Percentiles rank a stretch among this genome's conserved stretches.
Conservation (phyloP, 495 filamentous ascomycete species). For the Endocarpon pusillum region DNA sequence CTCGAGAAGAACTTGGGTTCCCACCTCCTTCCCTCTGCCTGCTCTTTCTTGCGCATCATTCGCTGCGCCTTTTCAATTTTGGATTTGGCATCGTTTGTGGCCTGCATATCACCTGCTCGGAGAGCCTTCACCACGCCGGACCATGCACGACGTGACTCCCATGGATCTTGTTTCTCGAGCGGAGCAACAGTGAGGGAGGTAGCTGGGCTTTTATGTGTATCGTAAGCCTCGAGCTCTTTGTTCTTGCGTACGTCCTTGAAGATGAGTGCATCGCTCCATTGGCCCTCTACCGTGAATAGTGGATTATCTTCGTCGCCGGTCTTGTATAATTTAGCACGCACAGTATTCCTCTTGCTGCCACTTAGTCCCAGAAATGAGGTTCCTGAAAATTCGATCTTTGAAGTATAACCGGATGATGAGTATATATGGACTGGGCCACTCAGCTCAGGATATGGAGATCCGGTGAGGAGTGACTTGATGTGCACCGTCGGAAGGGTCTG, state of each 20-base stretch:
- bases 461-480: slow-evolving; percentile 65
- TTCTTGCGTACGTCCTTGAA: slow-evolving; percentile 48
- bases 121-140: slow-evolving; percentile 52
- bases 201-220: slow-evolving; percentile 33
- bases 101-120: slow-evolving; percentile 49
- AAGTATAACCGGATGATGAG: slow-evolving; percentile 54
- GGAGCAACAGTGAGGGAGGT: slow-evolving; percentile 47
- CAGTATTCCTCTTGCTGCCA: slow-evolving; percentile 62
- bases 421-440: slow-evolving; percentile 51
- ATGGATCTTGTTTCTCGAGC: slow-evolving; percentile 50
- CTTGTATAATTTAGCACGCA: slow-evolving; percentile 50
- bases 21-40: slow-evolving; percentile 49
- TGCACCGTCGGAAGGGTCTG: slow-evolving; percentile 68
- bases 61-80: slow-evolving; percentile 68
- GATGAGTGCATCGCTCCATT: slow-evolving; percentile 59
- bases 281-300: slow-evolving; percentile 55
- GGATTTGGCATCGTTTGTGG: slow-evolving; percentile 46
- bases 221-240: slow-evolving; percentile 40
- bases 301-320: slow-evolving; percentile 43
- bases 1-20: slow-evolving; percentile 49
- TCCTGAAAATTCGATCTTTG: slow-evolving; percentile 60
- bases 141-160: slow-evolving; percentile 70
- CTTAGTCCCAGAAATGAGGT: slow-evolving; percentile 73
- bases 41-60: slow-evolving; percentile 51
- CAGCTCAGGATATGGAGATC: slow-evolving; percentile 60